Base-by-base conservation (phyloP, 306 rosid genomes). In the Notholithocarpus densiflorus region DNA sequence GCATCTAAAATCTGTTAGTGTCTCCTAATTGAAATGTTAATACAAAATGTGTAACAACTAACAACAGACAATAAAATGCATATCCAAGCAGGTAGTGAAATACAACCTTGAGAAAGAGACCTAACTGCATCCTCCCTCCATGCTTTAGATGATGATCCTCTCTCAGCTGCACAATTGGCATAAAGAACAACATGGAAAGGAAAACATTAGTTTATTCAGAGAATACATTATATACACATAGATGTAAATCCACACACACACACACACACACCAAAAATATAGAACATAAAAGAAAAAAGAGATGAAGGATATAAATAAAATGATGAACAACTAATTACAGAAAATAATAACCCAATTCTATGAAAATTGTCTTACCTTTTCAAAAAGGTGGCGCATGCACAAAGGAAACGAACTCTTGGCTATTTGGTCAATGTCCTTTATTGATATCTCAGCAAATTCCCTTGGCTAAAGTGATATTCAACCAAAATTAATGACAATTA, bases 131-230 rank as follows among this genome's bases (percentile, higher is more conserved):
- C 87, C 97, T 89, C 77, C 98, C 99, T 72, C 98, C 98, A 78
- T 95, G 97, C 91, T 95, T 95, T 82, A 95, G 87, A 91, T 95
- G 98, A 89, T 93, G 99, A 80, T 93, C 99, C 82, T 95, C 99
- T 80, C 84, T 95, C 85, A 93, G 87, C 99, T 93, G 89, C 84
- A 85, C 57, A 77, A 71, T 57, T 61, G 23, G 82, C 57, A 77
- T 21, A 76, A 75, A 51, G 85, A 71, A 74, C 23, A 23, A 81
- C 74, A 62, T 70, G 29, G 62, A 61, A 76, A 15, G 2, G 14
- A 32, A 52, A 23, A 61, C 53, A 11, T 48, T 48, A 48, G 78
- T 57, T 66, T 74, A 29, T 52, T 7, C 45, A 37, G 2, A 37
- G 48, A 1, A 20, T n/a, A 57, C 13, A 57, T 20, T 2, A 20